phyloP scores from a whole-genome alignment of 129 eudicot species.

The Chrysanthemum lavandulifolium region DNA sequence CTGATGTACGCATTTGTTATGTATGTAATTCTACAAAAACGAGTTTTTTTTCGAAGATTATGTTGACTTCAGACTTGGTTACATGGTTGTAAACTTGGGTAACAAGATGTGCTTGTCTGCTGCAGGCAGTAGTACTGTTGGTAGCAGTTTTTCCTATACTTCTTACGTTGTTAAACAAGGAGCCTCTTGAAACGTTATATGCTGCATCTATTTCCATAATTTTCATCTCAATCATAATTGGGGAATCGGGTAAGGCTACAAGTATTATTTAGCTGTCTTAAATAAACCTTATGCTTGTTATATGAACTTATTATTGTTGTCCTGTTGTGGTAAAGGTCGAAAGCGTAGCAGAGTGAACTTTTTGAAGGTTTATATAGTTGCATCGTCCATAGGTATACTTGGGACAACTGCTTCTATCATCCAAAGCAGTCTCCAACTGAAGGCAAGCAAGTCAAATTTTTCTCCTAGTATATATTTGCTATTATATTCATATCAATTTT shows the following conservation, averaged over 20 bases:
- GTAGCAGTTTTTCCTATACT: conserved; percentile 35
- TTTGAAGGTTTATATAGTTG: conserved; percentile 52
- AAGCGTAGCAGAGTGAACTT: conserved; percentile 53
- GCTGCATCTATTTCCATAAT: conserved; percentile 40
- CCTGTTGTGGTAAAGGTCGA: conserved; percentile 53
- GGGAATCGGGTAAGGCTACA: conserved; percentile 57
- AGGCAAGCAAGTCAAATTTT: conserved; percentile 36
- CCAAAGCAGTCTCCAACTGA: conserved; percentile 28
- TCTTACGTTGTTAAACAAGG: conserved; percentile 33
- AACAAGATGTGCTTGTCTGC: conserved; percentile 24
- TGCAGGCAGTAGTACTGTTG: conserved; percentile 59
- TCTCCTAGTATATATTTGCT: background rate
- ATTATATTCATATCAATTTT: background rate
- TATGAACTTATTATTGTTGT: conserved; percentile 4
- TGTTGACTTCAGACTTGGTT: background rate
- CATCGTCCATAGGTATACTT: conserved; percentile 47
- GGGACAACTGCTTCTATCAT: conserved; percentile 36
- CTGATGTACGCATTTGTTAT: too few relatives aligned
- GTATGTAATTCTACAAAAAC: too few relatives aligned
- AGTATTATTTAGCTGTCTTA: background rate
- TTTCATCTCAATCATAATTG: conserved; percentile 59
- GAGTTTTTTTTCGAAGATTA: background rate
- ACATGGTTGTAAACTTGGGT: background rate
- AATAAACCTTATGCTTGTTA: conserved; percentile 1
- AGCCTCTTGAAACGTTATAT: conserved; percentile 38